Percentiles rank a stretch among this genome's conserved stretches.
Conservation (phyloP, 2,329 filamentous ascomycete genomes). For the Fusarium armeniacum region DNA sequence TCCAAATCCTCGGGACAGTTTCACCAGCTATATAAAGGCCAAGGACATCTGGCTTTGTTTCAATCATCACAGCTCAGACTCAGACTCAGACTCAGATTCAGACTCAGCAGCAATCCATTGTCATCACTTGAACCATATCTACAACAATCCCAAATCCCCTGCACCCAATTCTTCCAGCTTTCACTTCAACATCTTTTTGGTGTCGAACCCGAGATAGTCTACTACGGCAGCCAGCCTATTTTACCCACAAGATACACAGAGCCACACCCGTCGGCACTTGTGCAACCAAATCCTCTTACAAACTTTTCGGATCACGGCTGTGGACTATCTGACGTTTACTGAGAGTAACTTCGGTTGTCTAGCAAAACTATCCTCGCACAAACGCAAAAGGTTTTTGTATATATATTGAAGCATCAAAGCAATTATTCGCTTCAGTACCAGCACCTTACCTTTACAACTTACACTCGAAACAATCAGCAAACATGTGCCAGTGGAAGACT, state of each 20-base stretch:
- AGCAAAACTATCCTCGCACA: constrained; percentile 32
- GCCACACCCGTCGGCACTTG: constrained; percentile 42
- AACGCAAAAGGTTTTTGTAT: constrained; percentile 9
- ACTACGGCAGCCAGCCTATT: constrained; percentile 41
- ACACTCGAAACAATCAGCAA: constrained; percentile 24
- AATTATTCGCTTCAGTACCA: constrained; percentile 11
- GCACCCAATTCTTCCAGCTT: constrained; percentile 3
- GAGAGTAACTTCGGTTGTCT: constrained; percentile 30
- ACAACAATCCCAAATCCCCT: constrained; percentile 7
- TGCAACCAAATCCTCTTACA: constrained; percentile 44
- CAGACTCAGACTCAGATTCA: constrained; percentile 10
- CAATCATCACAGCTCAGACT: constrained; percentile 35
- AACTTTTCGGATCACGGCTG: constrained; percentile 44
- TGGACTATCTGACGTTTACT: constrained; percentile 39
- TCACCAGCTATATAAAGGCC: constrained; percentile 51
- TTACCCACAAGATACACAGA: constrained; percentile 39
- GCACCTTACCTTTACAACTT: background rate
- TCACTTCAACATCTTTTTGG: constrained; percentile 16
- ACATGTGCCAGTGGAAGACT: constrained; percentile 55
- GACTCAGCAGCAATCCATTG: constrained; percentile 33
- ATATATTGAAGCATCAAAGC: constrained; percentile 33
- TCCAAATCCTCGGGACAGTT: constrained; percentile 47
- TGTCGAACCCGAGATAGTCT: constrained; percentile 18
- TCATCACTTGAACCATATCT: constrained; percentile 12
- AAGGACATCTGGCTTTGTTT: constrained; percentile 34